These are phyloP conservation scores for Dactylonectria macrodidyma DNA, from an alignment of 2,329 filamentous ascomycete species.

Conservation along the genomic window DNA sequence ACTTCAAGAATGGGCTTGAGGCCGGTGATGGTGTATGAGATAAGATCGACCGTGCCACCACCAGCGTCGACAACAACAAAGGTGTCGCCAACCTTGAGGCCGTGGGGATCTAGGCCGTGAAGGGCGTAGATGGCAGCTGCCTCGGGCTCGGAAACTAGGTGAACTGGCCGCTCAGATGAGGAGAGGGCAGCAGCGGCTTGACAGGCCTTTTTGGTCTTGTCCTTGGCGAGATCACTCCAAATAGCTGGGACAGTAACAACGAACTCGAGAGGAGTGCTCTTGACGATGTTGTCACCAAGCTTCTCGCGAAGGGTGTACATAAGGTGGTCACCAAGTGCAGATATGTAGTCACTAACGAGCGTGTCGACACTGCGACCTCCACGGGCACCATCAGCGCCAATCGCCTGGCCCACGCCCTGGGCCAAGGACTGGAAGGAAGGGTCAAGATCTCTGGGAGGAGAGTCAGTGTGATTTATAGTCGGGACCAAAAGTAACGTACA, in stretches of 20 bases:
- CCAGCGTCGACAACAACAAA: slow-evolving; percentile 68
- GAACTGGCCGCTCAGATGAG: slow-evolving; percentile 51
- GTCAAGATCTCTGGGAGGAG: slow-evolving; percentile 52
- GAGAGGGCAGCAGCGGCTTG: slow-evolving; percentile 52
- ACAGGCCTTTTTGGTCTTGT: slow-evolving; percentile 63
- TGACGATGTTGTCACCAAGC: slow-evolving; percentile 59
- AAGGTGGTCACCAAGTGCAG: slow-evolving; percentile 61
- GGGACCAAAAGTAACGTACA: slow-evolving; percentile 51
- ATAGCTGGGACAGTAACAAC: slow-evolving; percentile 70
- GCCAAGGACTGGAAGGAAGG: slow-evolving; percentile 54
- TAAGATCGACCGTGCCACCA: slow-evolving; percentile 66
- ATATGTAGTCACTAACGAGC: slow-evolving; percentile 64
- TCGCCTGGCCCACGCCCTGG: slow-evolving; percentile 50
- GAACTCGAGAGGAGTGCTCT: slow-evolving; percentile 61
- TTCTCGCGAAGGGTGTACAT: slow-evolving; percentile 59
- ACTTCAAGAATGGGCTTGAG: slow-evolving; percentile 61
- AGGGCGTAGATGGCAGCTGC: slow-evolving; percentile 64
- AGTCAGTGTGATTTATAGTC: slow-evolving; percentile 20
- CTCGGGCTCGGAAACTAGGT: slow-evolving; percentile 65
- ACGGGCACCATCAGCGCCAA: slow-evolving; percentile 45
- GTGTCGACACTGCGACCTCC: slow-evolving; percentile 55
- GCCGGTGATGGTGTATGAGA: slow-evolving; percentile 63
- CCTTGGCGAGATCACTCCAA: slow-evolving; percentile 68
- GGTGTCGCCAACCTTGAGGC: slow-evolving; percentile 59
- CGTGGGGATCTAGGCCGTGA: slow-evolving; percentile 56